phyloP scores from a whole-genome alignment of 2,329 filamentous ascomycete genomes.

The Trichoderma polysporum region DNA sequence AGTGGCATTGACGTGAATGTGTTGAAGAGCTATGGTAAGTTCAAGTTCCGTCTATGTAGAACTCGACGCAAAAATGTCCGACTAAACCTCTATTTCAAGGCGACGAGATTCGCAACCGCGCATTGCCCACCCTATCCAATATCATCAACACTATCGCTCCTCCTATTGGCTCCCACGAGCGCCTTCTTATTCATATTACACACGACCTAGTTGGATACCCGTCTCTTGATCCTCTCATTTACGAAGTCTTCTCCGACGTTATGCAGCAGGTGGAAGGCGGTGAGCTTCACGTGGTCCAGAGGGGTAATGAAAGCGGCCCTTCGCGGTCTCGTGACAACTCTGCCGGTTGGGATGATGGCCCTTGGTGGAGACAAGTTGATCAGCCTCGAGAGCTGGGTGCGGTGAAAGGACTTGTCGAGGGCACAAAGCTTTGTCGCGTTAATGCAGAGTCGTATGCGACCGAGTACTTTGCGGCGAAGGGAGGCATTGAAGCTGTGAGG shows the following conservation, averaged over 20 bases:
- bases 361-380: constrained; percentile 84
- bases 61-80: background rate
- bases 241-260: constrained; percentile 87
- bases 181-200: constrained; percentile 94
- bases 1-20: constrained; percentile 66
- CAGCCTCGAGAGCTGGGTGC: constrained; percentile 73
- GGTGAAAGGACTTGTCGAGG: constrained; percentile 78
- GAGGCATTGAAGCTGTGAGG: constrained; percentile 78
- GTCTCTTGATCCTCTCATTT: constrained; percentile 87
- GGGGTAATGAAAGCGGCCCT: constrained; percentile 79
- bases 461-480: constrained; percentile 77
- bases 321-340: constrained; percentile 59
- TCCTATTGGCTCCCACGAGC: constrained; percentile 94
- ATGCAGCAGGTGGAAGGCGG: constrained; percentile 99
- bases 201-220: constrained; percentile 95
- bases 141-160: constrained; percentile 94
- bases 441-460: constrained; percentile 83
- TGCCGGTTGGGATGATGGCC: constrained; percentile 85
- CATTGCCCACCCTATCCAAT: constrained; percentile 90
- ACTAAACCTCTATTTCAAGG: constrained; percentile 50
- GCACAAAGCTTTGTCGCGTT: constrained; percentile 86
- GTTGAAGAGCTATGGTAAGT: constrained; percentile 52
- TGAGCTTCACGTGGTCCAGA: constrained; percentile 89
- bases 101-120: constrained; percentile 80
- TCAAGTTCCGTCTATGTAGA: background rate